A percentile compares a stretch with the other conserved stretches of the same genome.
Conservation (phyloP, 495 filamentous ascomycete genomes). For the Delitschia confertaspora region DNA sequence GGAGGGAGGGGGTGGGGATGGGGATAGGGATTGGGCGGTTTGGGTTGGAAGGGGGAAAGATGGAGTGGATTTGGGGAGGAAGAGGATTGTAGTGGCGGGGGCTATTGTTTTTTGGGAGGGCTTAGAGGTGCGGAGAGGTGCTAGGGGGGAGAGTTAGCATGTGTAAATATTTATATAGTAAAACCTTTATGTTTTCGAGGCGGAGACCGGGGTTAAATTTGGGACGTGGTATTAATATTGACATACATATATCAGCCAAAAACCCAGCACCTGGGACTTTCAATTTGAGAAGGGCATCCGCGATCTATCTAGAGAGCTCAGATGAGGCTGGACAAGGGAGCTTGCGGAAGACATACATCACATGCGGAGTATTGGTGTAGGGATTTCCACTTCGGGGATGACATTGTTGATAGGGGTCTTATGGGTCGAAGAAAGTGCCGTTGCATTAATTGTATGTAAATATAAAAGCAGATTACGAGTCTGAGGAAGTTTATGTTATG, state of each 20-base stretch:
- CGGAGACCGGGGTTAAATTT: neutral
- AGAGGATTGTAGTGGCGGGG: constrained; percentile 56
- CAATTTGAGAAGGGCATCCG: constrained; percentile 35
- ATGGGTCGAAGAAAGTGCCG: too few species aligned
- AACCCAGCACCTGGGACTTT: constrained; percentile 37
- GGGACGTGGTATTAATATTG: neutral
- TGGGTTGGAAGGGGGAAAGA: constrained; percentile 26
- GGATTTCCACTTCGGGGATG: constrained; percentile 8
- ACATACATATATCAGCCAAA: constrained; percentile 51
- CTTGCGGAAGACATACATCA: constrained; percentile 38
- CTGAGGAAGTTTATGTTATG: too few species aligned
- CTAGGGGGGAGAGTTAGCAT: too few species aligned
- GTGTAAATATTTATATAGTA: constrained; percentile 18
- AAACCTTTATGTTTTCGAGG: constrained; percentile 1
- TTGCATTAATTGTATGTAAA: too few species aligned
- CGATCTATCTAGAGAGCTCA: constrained; percentile 21
- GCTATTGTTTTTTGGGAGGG: constrained; percentile 42
- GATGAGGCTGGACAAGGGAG: neutral
- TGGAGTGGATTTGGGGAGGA: constrained; percentile 42
- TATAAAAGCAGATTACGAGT: too few species aligned
- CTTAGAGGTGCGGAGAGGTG: constrained; percentile 5
- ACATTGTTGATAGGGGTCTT: constrained; percentile 6
- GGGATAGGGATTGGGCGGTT: constrained; percentile 24
- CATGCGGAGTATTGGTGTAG: constrained; percentile 46
- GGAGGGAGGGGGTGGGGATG: constrained; percentile 27